Evolutionary conservation across 352 stramenopile genomes (phyloP), one percentile per base, ranked within the genome.

Genomic region (Globisporangium ultimum): DNA sequence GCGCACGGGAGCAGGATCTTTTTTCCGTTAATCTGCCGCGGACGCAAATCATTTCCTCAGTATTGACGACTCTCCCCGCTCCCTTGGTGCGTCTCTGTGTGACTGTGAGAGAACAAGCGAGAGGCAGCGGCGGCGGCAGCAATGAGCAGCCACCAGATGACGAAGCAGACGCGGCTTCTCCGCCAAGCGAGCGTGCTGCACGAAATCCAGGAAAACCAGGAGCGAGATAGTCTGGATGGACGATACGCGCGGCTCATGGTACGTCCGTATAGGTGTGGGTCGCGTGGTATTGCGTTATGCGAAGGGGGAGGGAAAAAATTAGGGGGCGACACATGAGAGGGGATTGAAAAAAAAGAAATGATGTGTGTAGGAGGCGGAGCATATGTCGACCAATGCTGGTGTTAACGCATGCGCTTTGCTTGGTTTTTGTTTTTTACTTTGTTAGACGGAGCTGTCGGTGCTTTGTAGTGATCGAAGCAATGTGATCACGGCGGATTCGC

Each of bases 211-310:
- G 83, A 93, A 66, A 82, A 60, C 43, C 80, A 90, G 53, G 82
- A 90, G 56, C 87, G 84, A 59, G 80, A 89, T 54, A 88, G 71
- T 51, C 57, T 89, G 14, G 80, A 91, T 40, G 74, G 66, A 9
- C 84, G 84, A 57, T 93, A 91, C 49, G 68, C 74, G 53, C 81
- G 84, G 7, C 74, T 95, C 28, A 88, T 95, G 84, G 78, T 88
- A 64, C 51, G 64, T 59, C 6, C 13, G 52, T 40, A 3, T 48
- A 45, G 12, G 17, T 59, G 21, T 45, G 9, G 15, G 58, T 28
- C 11, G 12, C 12, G 12, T 48, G 1, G 20, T 17, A 11, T 45
- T n/a, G 38, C 11, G 15, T 17, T 34, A 8, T 21, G 4, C 17
- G 20, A 28, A 2, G 24, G 7, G 17, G 12, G 10, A 6, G 14